Evolutionary conservation across 805 yeast species (phyloP).

Genomic region (Brettanomyces anomalus): DNA sequence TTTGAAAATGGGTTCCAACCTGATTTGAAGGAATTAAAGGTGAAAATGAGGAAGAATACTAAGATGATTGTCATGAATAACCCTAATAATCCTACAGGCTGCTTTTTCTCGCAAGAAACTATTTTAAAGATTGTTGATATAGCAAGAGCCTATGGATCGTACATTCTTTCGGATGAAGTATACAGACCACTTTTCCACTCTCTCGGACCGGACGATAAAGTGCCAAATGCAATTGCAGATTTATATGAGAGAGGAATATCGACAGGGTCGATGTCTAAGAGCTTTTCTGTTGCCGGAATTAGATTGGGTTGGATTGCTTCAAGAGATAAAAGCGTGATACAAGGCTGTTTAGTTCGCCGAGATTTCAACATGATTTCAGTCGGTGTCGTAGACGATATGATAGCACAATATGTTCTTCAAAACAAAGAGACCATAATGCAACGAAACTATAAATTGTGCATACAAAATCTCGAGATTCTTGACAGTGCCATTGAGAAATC

Average conservation of each 20-base stretch:
- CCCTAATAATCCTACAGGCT: conserved; percentile 42
- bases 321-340: conserved; percentile 22
- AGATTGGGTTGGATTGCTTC: conserved; percentile 45
- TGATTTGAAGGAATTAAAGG: conserved; percentile 24
- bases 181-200: conserved; percentile 44
- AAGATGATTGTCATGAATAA: conserved; percentile 37
- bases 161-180: conserved; percentile 42
- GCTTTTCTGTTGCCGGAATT: conserved; percentile 44
- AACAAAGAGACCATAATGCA: conserved; percentile 27
- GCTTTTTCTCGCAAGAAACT: conserved; percentile 28
- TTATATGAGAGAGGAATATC: conserved; percentile 35
- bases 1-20: conserved; percentile 30
- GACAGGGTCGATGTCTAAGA: conserved; percentile 46
- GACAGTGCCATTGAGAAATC: conserved; percentile 25
- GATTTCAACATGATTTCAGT: conserved; percentile 46
- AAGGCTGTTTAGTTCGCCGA: conserved; percentile 30
- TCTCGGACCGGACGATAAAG: conserved; percentile 10
- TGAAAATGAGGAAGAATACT: conserved; percentile 28
- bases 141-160: conserved; percentile 26
- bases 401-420: conserved; percentile 35
- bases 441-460: conserved; percentile 33
- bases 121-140: conserved; percentile 29
- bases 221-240: conserved; percentile 32
- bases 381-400: conserved; percentile 35
- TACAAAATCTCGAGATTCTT: conserved; percentile 27